phyloP scores from a whole-genome alignment of 1,139 yeast genomes.

The Arxiozyma slooffiae region DNA sequence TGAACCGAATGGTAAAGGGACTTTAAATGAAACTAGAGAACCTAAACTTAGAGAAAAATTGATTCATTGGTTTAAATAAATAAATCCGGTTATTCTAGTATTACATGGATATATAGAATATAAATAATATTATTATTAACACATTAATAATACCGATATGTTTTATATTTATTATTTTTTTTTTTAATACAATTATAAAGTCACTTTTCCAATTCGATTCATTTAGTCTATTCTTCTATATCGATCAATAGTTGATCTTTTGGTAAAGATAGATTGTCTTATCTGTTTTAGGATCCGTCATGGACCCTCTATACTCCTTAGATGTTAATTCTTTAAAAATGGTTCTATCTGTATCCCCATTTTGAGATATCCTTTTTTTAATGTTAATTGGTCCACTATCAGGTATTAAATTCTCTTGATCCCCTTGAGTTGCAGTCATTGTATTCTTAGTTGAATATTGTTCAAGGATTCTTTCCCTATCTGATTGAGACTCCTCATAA shows the following conservation, averaged over 20 bases:
- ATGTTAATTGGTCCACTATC: not conserved
- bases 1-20: not conserved
- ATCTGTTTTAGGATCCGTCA: not conserved
- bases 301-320: not conserved
- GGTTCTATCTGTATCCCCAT: not conserved
- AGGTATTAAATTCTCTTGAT: not conserved
- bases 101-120: not conserved
- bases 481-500: slow-evolving; percentile 6
- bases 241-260: not conserved
- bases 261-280: not conserved
- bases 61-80: not conserved
- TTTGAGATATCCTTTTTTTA: not conserved
- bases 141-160: not conserved
- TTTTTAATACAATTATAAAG: too few species aligned
- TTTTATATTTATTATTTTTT: too few species aligned
- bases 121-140: too few species aligned
- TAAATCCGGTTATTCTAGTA: too few species aligned
- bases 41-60: not conserved
- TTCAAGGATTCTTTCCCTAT: not conserved
- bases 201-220: too few species aligned
- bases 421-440: not conserved
- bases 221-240: too few species aligned
- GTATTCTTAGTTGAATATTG: not conserved
- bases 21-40: not conserved
- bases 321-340: not conserved